Percentiles rank a stretch among this genome's conserved stretches.
phyloP scores from a whole-genome alignment of 2,329 filamentous ascomycete species.

The Pseudogymnoascus sp. region DNA sequence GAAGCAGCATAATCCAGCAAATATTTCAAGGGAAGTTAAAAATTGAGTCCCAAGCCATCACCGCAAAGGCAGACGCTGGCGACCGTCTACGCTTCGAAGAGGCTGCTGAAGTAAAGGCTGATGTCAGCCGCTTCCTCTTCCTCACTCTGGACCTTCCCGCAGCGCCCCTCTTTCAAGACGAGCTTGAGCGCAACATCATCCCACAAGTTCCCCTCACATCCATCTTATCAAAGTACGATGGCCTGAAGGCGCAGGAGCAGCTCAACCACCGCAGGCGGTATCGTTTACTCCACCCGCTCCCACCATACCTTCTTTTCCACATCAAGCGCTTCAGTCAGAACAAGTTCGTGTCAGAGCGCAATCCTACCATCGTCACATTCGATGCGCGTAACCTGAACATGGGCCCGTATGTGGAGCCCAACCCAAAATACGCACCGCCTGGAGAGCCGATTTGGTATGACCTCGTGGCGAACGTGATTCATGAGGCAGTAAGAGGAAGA shows the following conservation, averaged over 20 bases:
- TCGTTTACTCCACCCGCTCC: constrained; percentile 79
- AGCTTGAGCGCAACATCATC: constrained; percentile 91
- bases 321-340: constrained; percentile 96
- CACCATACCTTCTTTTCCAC: constrained; percentile 86
- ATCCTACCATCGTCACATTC: constrained; percentile 97
- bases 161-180: constrained; percentile 91
- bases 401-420: constrained; percentile 83
- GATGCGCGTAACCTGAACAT: constrained; percentile 79
- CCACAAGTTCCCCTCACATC: constrained; percentile 78
- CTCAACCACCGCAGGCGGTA: constrained; percentile 83
- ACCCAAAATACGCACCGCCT: constrained; percentile 59
- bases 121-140: constrained; percentile 75
- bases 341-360: constrained; percentile 92
- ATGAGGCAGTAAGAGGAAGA: constrained; percentile 67
- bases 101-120: constrained; percentile 69
- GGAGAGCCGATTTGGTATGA: constrained; percentile 90
- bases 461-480: constrained; percentile 88
- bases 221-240: constrained; percentile 89
- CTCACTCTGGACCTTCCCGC: constrained; percentile 88
- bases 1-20: constrained; percentile 78
- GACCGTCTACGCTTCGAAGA: constrained; percentile 91
- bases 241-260: constrained; percentile 76
- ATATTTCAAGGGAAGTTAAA: constrained; percentile 90
- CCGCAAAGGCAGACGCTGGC: constrained; percentile 76
- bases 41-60: constrained; percentile 89